Evolutionary conservation across 495 filamentous ascomycete species (phyloP).

Genomic region (Astrocystis sublimbata): DNA sequence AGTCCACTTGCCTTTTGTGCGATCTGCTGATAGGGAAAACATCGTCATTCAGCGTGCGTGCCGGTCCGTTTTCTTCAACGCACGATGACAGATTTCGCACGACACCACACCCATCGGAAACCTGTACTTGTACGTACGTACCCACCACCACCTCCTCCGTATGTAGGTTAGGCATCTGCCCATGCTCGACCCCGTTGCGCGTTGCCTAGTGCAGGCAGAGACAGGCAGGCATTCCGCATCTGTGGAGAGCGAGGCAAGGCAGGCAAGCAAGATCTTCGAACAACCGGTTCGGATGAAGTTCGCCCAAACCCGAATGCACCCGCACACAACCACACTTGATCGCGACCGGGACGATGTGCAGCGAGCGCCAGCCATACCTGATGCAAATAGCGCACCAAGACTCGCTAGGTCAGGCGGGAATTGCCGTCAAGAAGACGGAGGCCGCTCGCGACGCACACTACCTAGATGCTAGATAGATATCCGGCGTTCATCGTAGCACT

Average conservation of each 20-base stretch:
- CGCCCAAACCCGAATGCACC: conserved; percentile 5
- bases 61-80: neutral
- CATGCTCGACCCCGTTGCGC: neutral
- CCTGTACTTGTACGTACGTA: too few species aligned
- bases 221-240: neutral
- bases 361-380: neutral
- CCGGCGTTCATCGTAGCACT: neutral
- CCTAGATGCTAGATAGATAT: too few species aligned
- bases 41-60: conserved; percentile 5
- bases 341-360: neutral
- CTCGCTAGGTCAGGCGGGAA: neutral
- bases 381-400: conserved; percentile 9
- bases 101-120: conserved; percentile 3
- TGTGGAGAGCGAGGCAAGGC: neutral
- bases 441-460: too few species aligned
- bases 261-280: neutral
- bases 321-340: neutral
- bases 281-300: neutral
- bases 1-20: neutral
- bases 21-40: conserved; percentile 2
- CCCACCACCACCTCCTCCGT: neutral
- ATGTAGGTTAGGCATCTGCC: too few species aligned
- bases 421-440: neutral
- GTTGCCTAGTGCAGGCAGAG: neutral
- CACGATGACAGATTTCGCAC: conserved; percentile 11